Evolutionary conservation across 176 grass and related monocot species (phyloP).

Genomic region (Puccinellia tenuiflora): DNA sequence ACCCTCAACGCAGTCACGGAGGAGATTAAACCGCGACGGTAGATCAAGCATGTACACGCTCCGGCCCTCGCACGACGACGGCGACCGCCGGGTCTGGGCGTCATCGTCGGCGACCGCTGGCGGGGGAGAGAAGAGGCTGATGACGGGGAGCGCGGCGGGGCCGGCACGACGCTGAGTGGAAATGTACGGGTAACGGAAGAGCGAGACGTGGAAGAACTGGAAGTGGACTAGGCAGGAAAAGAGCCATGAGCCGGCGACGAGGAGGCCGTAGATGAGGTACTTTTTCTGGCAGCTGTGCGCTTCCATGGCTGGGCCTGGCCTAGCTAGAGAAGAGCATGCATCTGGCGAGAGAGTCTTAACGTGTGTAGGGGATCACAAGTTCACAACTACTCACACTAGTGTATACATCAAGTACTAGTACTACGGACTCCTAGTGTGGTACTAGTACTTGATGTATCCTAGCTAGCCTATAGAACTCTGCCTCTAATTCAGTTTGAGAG

Average conservation of each 20-base stretch:
- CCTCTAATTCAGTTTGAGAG: too few relatives aligned
- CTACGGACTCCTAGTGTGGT: too few relatives aligned
- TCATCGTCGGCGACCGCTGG: not conserved
- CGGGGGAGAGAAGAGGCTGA: not conserved
- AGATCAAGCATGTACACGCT: slow-evolving; percentile 37
- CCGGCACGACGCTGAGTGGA: not conserved
- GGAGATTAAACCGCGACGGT: slow-evolving; percentile 26
- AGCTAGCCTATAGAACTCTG: too few relatives aligned
- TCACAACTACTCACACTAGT: too few relatives aligned
- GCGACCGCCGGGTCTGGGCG: not conserved
- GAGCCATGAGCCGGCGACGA: slow-evolving; percentile 34
- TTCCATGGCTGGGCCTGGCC: slow-evolving; percentile 18
- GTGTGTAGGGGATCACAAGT: not conserved
- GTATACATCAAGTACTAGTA: not conserved
- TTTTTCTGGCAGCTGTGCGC: slow-evolving; percentile 22
- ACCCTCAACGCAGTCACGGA: slow-evolving; percentile 18
- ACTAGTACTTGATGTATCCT: too few relatives aligned
- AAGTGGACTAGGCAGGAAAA: slow-evolving; percentile 31
- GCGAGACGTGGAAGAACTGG: slow-evolving; percentile 13
- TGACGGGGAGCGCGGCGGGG: not conserved
- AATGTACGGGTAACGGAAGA: not conserved
- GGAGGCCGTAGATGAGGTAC: slow-evolving; percentile 28
- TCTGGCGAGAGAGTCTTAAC: not conserved
- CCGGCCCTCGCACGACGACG: slow-evolving; percentile 17
- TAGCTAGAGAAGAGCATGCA: not conserved